Percentiles rank a stretch among this genome's conserved stretches.
phyloP scores from a whole-genome alignment of 23 red algal genomes.

The Cyanidiococcus yangmingshanensis region DNA sequence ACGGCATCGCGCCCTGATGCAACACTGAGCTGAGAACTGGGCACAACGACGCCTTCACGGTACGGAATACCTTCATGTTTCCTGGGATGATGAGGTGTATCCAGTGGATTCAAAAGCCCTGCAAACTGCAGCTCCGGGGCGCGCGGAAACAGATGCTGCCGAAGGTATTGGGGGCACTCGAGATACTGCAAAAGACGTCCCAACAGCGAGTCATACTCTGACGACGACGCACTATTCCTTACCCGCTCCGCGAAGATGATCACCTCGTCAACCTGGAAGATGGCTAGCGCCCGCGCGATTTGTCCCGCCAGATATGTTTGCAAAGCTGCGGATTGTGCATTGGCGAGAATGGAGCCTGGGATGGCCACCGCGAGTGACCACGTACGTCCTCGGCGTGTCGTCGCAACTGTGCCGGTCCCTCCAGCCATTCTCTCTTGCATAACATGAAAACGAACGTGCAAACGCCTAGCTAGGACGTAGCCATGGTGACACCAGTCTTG shows the following conservation, averaged over 20 bases:
- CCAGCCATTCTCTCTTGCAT: no score
- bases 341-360: slow-evolving; percentile 71
- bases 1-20: not conserved
- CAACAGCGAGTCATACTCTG: slow-evolving; percentile 21
- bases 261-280: slow-evolving; percentile 71
- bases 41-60: slow-evolving; percentile 72
- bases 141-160: slow-evolving; percentile 72
- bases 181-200: slow-evolving; percentile 59
- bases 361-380: slow-evolving; percentile 67
- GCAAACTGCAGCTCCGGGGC: slow-evolving; percentile 45
- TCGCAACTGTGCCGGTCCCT: no score
- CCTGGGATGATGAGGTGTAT: slow-evolving; percentile 77
- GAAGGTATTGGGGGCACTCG: slow-evolving; percentile 92
- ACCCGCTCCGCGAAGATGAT: slow-evolving; percentile 61
- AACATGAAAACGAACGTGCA: no score
- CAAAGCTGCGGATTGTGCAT: slow-evolving; percentile 62
- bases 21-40: not conserved
- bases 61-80: slow-evolving; percentile 41
- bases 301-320: slow-evolving; percentile 72
- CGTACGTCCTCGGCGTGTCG: not conserved
- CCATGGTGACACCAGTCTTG: no score
- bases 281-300: slow-evolving; percentile 58
- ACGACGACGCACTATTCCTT: not conserved
- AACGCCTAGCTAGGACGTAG: no score
- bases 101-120: slow-evolving; percentile 87